Evolutionary conservation across 225 moss, liverwort and hornwort species (phyloP), one percentile per base, ranked within the genome.

Genomic region (Ulota crispa): DNA sequence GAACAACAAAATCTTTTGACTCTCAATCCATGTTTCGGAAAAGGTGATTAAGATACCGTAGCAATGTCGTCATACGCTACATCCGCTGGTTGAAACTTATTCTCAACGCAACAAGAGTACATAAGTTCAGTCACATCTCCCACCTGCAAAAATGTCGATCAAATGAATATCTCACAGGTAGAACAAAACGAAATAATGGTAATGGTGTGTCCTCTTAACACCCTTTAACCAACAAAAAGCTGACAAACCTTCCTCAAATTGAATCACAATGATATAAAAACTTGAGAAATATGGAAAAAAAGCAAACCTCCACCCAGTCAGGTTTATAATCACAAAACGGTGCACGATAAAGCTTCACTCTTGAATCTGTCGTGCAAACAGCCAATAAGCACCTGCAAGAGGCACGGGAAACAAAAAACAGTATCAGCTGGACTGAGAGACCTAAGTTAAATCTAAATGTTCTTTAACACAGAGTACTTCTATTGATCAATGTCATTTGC

Each of bases 241-340:
- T 50, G 8, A 63, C 41, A 21, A 64, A 55, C 42, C 36, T 67
- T 80, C 27, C 63, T 54, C 54, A 56, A 24, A 37, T 73, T 69
- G 56, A 69, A 81, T 52, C 55, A 69, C 39, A n/a, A 73, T 23
- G 37, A 50, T 55, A 83, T 31, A 39, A 15, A 63, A 62, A 20
- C 8, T 55, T 34, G 53, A 71, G 7, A 61, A 61, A 56, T 15
- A 31, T 30, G 41, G 56, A 77, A 77, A 63, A 73, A 84, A 70
- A 72, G 20, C 72, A 26, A 72, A 96, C 98, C 99, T 99, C 94
- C 76, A 96, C 89, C 99, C 96, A 99, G 81, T 99, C 96, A 60
- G 99, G 92, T 85, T 89, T 94, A 64, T 93, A 94, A 72, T 99
- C 99, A 73, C 90, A 93, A 81, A 93, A 99, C 32, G 99, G 96